Evolutionary conservation across 805 yeast species (phyloP).

Genomic region (Kuraishia floccosa): DNA sequence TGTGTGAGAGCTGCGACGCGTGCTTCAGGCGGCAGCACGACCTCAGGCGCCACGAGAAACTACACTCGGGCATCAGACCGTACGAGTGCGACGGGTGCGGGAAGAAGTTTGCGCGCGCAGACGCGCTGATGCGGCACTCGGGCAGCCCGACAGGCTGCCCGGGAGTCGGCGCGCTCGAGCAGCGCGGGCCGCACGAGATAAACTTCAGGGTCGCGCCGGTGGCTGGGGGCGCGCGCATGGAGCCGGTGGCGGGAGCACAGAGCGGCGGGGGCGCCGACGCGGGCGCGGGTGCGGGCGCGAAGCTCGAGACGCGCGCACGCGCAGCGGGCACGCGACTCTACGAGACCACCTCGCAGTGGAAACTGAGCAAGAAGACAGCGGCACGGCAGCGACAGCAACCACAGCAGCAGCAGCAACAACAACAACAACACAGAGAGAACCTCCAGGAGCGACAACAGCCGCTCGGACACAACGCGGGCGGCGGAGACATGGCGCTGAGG

Average conservation of each 20-base stretch:
- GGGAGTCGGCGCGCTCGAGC: too few species aligned
- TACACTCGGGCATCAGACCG: slow-evolving; percentile 72
- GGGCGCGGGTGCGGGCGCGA: too few species aligned
- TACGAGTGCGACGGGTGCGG: slow-evolving; percentile 49
- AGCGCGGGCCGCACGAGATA: too few species aligned
- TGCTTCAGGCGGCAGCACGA: slow-evolving; percentile 68
- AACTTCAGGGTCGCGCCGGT: too few species aligned
- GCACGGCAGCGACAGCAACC: background rate
- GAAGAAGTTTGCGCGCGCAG: slow-evolving; percentile 60
- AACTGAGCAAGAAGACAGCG: background rate
- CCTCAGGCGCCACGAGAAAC: slow-evolving; percentile 61
- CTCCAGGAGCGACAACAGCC: background rate
- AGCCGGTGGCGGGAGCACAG: too few species aligned
- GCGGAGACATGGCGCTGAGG: too few species aligned
- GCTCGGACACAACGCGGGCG: background rate
- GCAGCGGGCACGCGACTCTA: too few species aligned
- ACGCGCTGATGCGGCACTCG: slow-evolving; percentile 61
- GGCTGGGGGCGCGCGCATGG: too few species aligned
- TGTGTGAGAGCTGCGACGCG: slow-evolving; percentile 48
- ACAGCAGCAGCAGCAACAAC: background rate
- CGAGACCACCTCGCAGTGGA: slow-evolving; percentile 2
- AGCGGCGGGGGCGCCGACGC: too few species aligned
- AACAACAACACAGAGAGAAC: background rate
- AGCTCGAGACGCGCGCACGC: too few species aligned
- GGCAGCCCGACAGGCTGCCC: slow-evolving; percentile 24